phyloP scores from a whole-genome alignment of 139 green algal genomes.

The Closterium sp. region DNA sequence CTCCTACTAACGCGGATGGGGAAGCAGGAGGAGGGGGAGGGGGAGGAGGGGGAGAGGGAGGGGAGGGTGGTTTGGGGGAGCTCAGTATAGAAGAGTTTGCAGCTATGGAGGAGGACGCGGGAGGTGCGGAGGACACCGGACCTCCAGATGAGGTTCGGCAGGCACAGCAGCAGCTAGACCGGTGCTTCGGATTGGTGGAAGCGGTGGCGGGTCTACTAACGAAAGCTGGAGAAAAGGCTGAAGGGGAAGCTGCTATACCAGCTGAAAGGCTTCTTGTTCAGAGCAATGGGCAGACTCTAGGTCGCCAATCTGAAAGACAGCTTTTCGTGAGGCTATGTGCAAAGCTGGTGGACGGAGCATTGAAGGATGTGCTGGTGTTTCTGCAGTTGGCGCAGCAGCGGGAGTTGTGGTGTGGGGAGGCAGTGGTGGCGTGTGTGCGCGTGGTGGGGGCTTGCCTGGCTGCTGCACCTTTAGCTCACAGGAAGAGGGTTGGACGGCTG shows the following conservation, averaged over 20 bases:
- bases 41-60: background rate
- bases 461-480: background rate
- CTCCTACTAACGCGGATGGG: background rate
- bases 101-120: background rate
- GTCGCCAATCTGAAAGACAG: no score
- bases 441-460: background rate
- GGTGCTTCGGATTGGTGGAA: background rate
- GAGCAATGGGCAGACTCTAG: no score
- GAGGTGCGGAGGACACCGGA: background rate
- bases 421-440: background rate
- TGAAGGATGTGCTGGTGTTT: background rate
- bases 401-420: background rate
- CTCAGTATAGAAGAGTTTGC: background rate
- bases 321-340: background rate
- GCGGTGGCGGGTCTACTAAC: background rate
- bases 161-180: background rate
- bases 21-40: background rate
- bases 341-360: background rate
- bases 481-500: background rate
- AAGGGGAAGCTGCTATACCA: background rate
- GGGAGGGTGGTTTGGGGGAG: background rate
- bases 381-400: background rate
- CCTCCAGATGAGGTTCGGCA: background rate
- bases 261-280: background rate
- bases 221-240: background rate